Evolutionary conservation across 495 filamentous ascomycete genomes (phyloP).

Genomic region (Rostrohypoxylon terebratum): DNA sequence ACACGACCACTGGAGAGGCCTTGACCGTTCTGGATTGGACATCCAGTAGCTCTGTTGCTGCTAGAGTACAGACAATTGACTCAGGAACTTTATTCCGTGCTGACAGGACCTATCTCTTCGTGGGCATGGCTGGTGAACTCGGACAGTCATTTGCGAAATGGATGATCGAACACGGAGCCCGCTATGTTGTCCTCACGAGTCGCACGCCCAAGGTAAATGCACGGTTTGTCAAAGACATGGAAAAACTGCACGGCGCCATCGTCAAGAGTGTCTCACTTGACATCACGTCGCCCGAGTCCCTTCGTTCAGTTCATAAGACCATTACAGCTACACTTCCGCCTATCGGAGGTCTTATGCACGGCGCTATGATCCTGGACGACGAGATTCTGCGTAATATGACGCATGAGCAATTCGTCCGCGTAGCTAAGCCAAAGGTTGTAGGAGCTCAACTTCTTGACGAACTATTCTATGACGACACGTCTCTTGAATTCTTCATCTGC

Average conservation of each 20-base stretch:
- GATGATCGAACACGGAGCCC: constrained; percentile 62
- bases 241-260: neutral
- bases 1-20: neutral
- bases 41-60: neutral
- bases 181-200: constrained; percentile 59
- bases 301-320: constrained; percentile 4
- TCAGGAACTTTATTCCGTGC: constrained; percentile 1
- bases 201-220: constrained; percentile 44
- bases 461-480: constrained; percentile 46
- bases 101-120: constrained; percentile 60
- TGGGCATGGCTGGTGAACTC: constrained; percentile 61
- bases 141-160: constrained; percentile 61
- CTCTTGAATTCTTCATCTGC: constrained; percentile 66
- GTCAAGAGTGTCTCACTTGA: constrained; percentile 11
- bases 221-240: constrained; percentile 3
- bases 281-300: constrained; percentile 5
- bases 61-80: constrained; percentile 7
- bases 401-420: constrained; percentile 41
- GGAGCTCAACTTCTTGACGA: constrained; percentile 48
- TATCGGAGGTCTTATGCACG: constrained; percentile 56
- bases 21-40: neutral
- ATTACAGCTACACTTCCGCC: constrained; percentile 48
- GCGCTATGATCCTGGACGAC: constrained; percentile 57
- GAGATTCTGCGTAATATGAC: constrained; percentile 46
- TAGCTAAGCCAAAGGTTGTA: constrained; percentile 52